These are phyloP conservation scores for Oryza nivara DNA, from an alignment of 176 grass and related monocot species.

Conservation along the genomic window DNA sequence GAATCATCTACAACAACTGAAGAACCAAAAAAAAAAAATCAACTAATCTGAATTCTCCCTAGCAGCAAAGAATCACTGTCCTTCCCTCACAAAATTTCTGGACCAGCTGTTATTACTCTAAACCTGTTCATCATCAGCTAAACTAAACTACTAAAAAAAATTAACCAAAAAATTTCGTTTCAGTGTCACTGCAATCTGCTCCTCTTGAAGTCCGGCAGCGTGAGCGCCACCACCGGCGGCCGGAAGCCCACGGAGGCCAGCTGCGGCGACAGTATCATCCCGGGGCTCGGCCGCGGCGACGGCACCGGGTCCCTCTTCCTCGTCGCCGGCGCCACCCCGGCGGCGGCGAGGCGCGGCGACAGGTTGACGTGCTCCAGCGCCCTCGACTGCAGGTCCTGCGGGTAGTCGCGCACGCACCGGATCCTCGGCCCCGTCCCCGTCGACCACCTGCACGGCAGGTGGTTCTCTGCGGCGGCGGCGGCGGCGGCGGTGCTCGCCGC, in stretches of 20 bases:
- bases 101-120: slow-evolving; percentile 21
- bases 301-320: slow-evolving; percentile 79
- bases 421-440: slow-evolving; percentile 79
- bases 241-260: slow-evolving; percentile 63
- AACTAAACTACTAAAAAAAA: background rate
- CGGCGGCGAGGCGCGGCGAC: slow-evolving; percentile 55
- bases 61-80: slow-evolving; percentile 31
- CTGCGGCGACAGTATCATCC: slow-evolving; percentile 74
- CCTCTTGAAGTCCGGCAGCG: slow-evolving; percentile 65
- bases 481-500: background rate
- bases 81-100: slow-evolving; percentile 1
- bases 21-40: slow-evolving; percentile 8
- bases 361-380: slow-evolving; percentile 97
- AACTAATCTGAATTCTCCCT: slow-evolving; percentile 23
- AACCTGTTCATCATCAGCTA: background rate
- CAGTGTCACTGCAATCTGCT: slow-evolving; percentile 58
- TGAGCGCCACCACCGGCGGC: slow-evolving; percentile 55
- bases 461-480: slow-evolving; percentile 13
- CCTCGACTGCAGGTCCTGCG: slow-evolving; percentile 74
- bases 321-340: slow-evolving; percentile 30
- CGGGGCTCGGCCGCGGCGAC: slow-evolving; percentile 75
- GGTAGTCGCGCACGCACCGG: slow-evolving; percentile 90
- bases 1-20: background rate
- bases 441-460: slow-evolving; percentile 66
- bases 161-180: slow-evolving; percentile 5